Base-by-base conservation (phyloP, 169 alveolate genomes). In the Plasmodium knowlesi region DNA sequence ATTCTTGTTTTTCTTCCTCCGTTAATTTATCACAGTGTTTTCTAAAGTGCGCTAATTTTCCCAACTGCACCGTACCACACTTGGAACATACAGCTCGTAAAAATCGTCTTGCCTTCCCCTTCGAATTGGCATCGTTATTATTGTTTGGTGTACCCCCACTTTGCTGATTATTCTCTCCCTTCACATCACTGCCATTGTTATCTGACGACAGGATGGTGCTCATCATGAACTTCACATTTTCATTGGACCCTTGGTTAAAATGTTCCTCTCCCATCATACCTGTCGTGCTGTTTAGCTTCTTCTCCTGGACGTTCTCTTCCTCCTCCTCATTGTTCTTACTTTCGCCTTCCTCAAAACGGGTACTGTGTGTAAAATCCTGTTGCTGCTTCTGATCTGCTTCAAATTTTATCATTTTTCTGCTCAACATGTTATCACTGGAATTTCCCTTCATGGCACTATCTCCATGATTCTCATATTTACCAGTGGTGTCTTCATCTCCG, bases 21-120 rank as follows among this genome's bases (percentile, higher is more conserved):
- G 94, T 81, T 82, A 96, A 71, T 22, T 92, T 71, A 28, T 96
- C 97, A 76, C 98, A 96, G 92, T 96, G 98, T 22, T 96, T 83
- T 41, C 98, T 88, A 32, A 93, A 84, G 82, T 96, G 98, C 10
- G 96, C 95, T n/a, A 91, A 73, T 57, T 95, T 93, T 30, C 96
- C 96, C 19, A 95, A 72, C 25, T 84, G 88, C 9, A 91, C 94
- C 2, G 91, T 81, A 8, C 92, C 78, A 80, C 98, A 96, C 70
- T 95, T 93, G 22, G 97, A 84, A 76, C 98, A 96, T 12, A 94
- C 96, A 12, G 97, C 94, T 90, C 95, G 92, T 79, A 84, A 84
- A 76, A 92, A 84, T 25, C 80, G 25, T 72, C 93, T 83, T 16
- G 93, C 67, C 85, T 83, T 83, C n/a, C 91, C 85, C 39, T 83